Evolutionary conservation across 2,329 filamentous ascomycete genomes (phyloP).

Genomic region (Stagonosporopsis tanaceti): DNA sequence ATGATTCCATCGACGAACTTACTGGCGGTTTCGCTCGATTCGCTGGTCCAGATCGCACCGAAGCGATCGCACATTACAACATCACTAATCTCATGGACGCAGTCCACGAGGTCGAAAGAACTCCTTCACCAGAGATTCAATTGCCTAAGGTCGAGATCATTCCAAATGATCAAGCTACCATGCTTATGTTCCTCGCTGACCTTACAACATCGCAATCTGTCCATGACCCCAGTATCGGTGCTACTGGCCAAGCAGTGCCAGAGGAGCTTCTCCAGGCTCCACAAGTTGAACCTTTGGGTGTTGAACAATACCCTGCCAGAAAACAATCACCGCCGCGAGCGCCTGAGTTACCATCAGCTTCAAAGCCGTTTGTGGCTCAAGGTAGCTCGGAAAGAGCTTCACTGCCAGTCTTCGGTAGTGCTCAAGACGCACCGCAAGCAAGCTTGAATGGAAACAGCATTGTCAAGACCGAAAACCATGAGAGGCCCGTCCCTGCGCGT

Average conservation of each 20-base stretch:
- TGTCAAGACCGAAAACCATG: slow-evolving; percentile 22
- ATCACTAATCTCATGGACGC: slow-evolving; percentile 47
- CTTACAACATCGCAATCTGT: slow-evolving; percentile 38
- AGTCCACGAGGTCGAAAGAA: slow-evolving; percentile 45
- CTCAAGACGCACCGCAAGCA: slow-evolving; percentile 12
- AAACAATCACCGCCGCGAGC: slow-evolving; percentile 29
- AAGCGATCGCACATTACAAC: slow-evolving; percentile 50
- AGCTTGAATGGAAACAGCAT: slow-evolving; percentile 20
- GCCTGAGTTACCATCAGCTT: slow-evolving; percentile 21
- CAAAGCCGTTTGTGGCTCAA: slow-evolving; percentile 30
- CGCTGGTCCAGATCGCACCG: slow-evolving; percentile 51
- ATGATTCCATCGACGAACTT: slow-evolving; percentile 39
- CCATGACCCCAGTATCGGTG: not conserved
- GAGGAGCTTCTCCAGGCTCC: not conserved
- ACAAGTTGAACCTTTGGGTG: slow-evolving; percentile 22
- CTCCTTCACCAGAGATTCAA: slow-evolving; percentile 35
- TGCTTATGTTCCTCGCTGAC: slow-evolving; percentile 50
- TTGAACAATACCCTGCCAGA: slow-evolving; percentile 24
- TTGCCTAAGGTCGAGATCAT: slow-evolving; percentile 34
- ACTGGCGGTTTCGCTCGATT: slow-evolving; percentile 52
- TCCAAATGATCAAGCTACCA: slow-evolving; percentile 53
- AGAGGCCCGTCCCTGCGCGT: slow-evolving; percentile 35
- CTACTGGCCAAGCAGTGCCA: not conserved
- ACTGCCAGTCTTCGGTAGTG: slow-evolving; percentile 13
- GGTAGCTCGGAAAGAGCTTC: slow-evolving; percentile 26